These are phyloP conservation scores for Xylaria scruposa DNA, from an alignment of 495 filamentous ascomycete genomes.

Conservation along the genomic window DNA sequence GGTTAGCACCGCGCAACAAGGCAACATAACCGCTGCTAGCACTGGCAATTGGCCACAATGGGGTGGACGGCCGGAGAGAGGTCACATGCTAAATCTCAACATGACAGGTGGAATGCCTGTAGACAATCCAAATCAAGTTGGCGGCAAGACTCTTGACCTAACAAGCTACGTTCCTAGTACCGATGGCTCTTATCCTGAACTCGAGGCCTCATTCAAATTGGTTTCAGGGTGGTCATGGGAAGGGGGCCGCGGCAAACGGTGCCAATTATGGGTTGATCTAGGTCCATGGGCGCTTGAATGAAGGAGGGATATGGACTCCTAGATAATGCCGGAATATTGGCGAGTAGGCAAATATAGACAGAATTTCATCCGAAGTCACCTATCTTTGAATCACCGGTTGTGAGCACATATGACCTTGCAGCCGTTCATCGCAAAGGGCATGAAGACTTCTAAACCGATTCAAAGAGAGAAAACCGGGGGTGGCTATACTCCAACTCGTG, in stretches of 20 bases:
- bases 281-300: conserved; percentile 38
- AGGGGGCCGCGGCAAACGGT: conserved; percentile 60
- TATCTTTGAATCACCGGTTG: background rate
- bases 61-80: conserved; percentile 40
- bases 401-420: background rate
- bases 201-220: conserved; percentile 53
- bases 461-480: background rate
- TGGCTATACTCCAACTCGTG: background rate
- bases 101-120: conserved; percentile 53
- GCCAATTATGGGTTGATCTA: conserved; percentile 62
- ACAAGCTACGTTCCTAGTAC: conserved; percentile 36
- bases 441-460: background rate
- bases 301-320: background rate
- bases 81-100: conserved; percentile 59
- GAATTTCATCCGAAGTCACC: background rate
- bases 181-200: conserved; percentile 38
- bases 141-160: conserved; percentile 20
- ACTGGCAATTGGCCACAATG: conserved; percentile 33
- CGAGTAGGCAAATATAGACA: background rate
- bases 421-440: background rate
- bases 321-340: background rate
- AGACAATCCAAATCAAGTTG: conserved; percentile 2
- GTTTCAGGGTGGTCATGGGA: conserved; percentile 64
- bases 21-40: conserved; percentile 31
- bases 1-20: conserved; percentile 25